phyloP scores from a whole-genome alignment of 805 yeast genomes.

The Jamesozyma piceae region DNA sequence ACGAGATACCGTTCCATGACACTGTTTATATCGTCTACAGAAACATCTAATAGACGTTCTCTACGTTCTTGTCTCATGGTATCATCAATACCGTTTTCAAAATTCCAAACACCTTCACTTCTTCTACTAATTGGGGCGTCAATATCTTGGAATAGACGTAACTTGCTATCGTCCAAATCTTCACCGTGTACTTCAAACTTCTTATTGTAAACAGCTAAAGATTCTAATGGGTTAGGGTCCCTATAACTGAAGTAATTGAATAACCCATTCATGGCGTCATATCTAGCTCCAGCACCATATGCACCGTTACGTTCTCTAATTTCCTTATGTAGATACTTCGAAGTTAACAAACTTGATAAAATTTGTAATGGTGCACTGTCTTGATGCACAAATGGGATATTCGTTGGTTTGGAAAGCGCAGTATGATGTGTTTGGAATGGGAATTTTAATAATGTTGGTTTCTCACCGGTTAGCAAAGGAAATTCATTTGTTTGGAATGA shows the following conservation, averaged over 20 bases:
- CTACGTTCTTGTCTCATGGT: slow-evolving; percentile 76
- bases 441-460: slow-evolving; percentile 47
- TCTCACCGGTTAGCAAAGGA: slow-evolving; percentile 4
- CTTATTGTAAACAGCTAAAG: slow-evolving; percentile 49
- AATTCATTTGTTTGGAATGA: slow-evolving; percentile 2
- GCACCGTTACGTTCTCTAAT: slow-evolving; percentile 96
- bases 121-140: slow-evolving; percentile 84
- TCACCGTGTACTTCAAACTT: slow-evolving; percentile 40
- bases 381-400: slow-evolving; percentile 53
- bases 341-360: slow-evolving; percentile 69
- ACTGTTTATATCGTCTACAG: slow-evolving; percentile 47
- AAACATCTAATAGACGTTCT: slow-evolving; percentile 58
- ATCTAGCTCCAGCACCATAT: slow-evolving; percentile 90
- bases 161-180: slow-evolving; percentile 81
- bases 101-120: slow-evolving; percentile 60
- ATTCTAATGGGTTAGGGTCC: slow-evolving; percentile 77
- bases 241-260: slow-evolving; percentile 83
- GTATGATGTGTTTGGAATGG: slow-evolving; percentile 88
- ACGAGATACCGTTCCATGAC: slow-evolving; percentile 56
- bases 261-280: slow-evolving; percentile 70
- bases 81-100: slow-evolving; percentile 63
- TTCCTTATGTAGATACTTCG: slow-evolving; percentile 77
- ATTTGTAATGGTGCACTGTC: slow-evolving; percentile 86
- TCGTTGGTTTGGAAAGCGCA: slow-evolving; percentile 50
- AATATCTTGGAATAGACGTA: slow-evolving; percentile 80